Evolutionary conservation across 2,329 filamentous ascomycete genomes (phyloP).

Genomic region (Clonostachys rosea): DNA sequence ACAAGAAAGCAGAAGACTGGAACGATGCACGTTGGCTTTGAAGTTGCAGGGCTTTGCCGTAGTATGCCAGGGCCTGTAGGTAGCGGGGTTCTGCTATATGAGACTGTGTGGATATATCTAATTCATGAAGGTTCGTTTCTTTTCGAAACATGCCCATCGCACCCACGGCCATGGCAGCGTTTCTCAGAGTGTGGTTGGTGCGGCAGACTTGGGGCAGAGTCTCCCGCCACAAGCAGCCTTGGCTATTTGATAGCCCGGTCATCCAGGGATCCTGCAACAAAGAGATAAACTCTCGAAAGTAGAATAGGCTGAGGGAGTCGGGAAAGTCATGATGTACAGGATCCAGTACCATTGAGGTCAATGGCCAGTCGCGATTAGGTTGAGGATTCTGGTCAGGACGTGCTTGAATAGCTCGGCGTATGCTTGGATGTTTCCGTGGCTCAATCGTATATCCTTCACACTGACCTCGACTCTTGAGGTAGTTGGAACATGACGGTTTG

Average conservation of each 20-base stretch:
- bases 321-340: too few species aligned
- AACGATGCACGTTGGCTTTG: constrained; percentile 15
- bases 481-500: too few species aligned
- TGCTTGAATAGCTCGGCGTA: too few species aligned
- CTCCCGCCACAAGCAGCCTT: constrained; percentile 10
- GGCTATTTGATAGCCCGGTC: constrained; percentile 6
- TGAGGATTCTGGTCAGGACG: too few species aligned
- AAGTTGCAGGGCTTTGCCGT: constrained; percentile 23
- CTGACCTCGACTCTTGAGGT: too few species aligned
- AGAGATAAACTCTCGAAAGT: constrained; percentile 17
- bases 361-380: too few species aligned
- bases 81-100: constrained; percentile 10
- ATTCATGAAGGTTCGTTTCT: too few species aligned
- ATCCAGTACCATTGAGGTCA: too few species aligned
- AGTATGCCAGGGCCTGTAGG: constrained; percentile 23
- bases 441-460: too few species aligned
- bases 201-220: constrained; percentile 14
- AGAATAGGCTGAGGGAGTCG: not conserved
- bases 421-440: too few species aligned
- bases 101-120: not conserved
- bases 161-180: constrained; percentile 17
- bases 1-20: constrained; percentile 21
- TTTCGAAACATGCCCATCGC: constrained; percentile 5
- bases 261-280: constrained; percentile 12
- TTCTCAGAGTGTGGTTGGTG: constrained; percentile 9